Percentiles rank a stretch among this genome's conserved stretches.
Evolutionary conservation across 2,329 filamentous ascomycete genomes (phyloP).

Genomic region (Eutypa lata): DNA sequence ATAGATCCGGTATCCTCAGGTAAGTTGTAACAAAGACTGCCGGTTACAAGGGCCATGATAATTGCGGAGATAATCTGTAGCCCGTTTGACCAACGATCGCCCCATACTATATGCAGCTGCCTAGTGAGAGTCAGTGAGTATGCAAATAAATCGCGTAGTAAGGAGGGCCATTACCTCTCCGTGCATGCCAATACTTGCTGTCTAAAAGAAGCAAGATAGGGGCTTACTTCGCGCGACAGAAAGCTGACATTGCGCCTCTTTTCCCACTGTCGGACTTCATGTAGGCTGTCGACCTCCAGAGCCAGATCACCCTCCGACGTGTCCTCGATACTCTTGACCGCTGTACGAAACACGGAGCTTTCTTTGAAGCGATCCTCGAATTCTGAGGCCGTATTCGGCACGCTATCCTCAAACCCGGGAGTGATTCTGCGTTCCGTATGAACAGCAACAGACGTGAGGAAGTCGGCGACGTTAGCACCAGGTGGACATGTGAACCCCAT

Average conservation of each 20-base stretch:
- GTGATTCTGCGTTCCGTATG: slow-evolving; percentile 34
- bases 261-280: slow-evolving; percentile 16
- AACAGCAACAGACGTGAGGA: slow-evolving; percentile 62
- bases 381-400: slow-evolving; percentile 60
- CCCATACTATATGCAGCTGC: slow-evolving; percentile 30
- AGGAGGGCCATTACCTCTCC: slow-evolving; percentile 35
- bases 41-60: slow-evolving; percentile 63
- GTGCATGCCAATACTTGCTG: slow-evolving; percentile 33
- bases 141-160: slow-evolving; percentile 11
- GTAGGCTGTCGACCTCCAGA: slow-evolving; percentile 42
- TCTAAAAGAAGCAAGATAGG: slow-evolving; percentile 22
- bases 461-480: slow-evolving; percentile 66
- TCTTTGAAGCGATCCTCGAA: slow-evolving; percentile 46
- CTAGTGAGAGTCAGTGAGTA: slow-evolving; percentile 29
- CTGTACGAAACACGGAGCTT: slow-evolving; percentile 31
- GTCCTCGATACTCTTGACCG: background rate
- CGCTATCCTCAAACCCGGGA: slow-evolving; percentile 52
- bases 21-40: slow-evolving; percentile 64
- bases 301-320: slow-evolving; percentile 23
- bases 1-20: slow-evolving; percentile 52
- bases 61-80: slow-evolving; percentile 55
- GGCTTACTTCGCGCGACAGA: slow-evolving; percentile 14
- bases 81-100: slow-evolving; percentile 27
- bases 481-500: slow-evolving; percentile 58
- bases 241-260: slow-evolving; percentile 16